Conservation (phyloP, 2,329 filamentous ascomycete genomes). For the Alternaria tenuissima region DNA sequence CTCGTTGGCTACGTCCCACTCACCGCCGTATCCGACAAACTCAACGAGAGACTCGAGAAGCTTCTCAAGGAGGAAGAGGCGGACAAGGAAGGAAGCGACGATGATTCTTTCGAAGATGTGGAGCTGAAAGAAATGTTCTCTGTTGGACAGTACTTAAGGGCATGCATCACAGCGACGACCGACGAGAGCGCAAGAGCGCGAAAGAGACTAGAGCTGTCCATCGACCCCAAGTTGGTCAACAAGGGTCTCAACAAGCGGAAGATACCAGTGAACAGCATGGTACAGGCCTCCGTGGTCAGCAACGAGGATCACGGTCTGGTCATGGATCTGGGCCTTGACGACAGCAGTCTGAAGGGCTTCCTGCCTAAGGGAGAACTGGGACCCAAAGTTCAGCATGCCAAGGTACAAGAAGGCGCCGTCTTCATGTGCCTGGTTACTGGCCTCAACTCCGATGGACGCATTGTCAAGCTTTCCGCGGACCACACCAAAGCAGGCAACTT, state of each 20-base stretch:
- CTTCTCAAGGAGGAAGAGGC: slow-evolving; percentile 69
- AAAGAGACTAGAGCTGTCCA: slow-evolving; percentile 84
- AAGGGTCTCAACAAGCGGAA: slow-evolving; percentile 75
- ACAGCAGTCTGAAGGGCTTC: slow-evolving; percentile 77
- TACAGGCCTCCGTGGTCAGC: slow-evolving; percentile 88
- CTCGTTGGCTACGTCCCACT: slow-evolving; percentile 88
- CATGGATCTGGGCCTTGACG: slow-evolving; percentile 85
- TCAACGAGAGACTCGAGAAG: slow-evolving; percentile 78
- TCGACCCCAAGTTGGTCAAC: slow-evolving; percentile 82
- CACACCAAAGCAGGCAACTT: slow-evolving; percentile 72
- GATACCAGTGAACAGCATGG: slow-evolving; percentile 75
- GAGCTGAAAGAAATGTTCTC: slow-evolving; percentile 79
- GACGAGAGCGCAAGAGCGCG: slow-evolving; percentile 74
- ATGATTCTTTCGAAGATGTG: slow-evolving; percentile 63
- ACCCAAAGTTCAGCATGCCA: slow-evolving; percentile 67
- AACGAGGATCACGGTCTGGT: slow-evolving; percentile 96
- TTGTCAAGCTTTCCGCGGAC: slow-evolving; percentile 84
- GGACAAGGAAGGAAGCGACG: slow-evolving; percentile 63
- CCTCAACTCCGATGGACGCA: slow-evolving; percentile 78
- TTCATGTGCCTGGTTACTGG: slow-evolving; percentile 83
- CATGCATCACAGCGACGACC: slow-evolving; percentile 79
- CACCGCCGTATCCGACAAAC: slow-evolving; percentile 83
- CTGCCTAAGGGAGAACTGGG: slow-evolving; percentile 85
- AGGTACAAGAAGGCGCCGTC: slow-evolving; percentile 82
- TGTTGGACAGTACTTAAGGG: slow-evolving; percentile 87